A percentile compares a stretch with the other conserved stretches of the same genome.
These are phyloP conservation scores for Trametes sp. DNA, from an alignment of 1,284 basidiomycete species.

Conservation along the genomic window DNA sequence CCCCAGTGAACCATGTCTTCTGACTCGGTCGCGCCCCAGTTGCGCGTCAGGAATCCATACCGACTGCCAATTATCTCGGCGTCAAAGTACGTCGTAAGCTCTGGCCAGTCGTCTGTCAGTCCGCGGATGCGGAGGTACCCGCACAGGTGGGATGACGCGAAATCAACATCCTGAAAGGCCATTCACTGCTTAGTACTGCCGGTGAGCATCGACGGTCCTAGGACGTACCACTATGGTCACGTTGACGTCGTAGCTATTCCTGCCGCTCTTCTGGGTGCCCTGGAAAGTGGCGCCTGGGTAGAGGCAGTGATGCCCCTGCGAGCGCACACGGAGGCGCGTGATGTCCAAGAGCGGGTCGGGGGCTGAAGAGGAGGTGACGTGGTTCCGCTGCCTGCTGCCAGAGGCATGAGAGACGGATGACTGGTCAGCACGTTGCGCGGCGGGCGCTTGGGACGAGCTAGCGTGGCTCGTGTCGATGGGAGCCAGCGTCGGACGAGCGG, in stretches of 20 bases:
- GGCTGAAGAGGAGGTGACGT: conserved; percentile 29
- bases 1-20: conserved; percentile 93
- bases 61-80: conserved; percentile 91
- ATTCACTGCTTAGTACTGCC: conserved; percentile 39
- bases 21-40: conserved; percentile 86
- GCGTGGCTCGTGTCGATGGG: conserved; percentile 32
- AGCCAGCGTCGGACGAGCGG: conserved; percentile 29
- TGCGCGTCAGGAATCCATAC: conserved; percentile 87
- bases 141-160: conserved; percentile 72
- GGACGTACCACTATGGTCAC: conserved; percentile 58
- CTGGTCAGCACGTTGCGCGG: conserved; percentile 23
- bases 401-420: conserved; percentile 27
- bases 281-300: conserved; percentile 61
- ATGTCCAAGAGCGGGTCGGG: conserved; percentile 75
- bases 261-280: conserved; percentile 61
- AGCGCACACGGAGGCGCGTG: conserved; percentile 74
- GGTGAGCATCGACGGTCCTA: conserved; percentile 46
- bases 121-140: conserved; percentile 91
- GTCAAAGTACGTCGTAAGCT: conserved; percentile 93
- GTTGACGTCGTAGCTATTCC: conserved; percentile 64
- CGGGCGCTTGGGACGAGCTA: conserved; percentile 24
- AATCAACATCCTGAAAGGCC: conserved; percentile 76
- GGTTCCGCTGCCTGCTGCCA: conserved; percentile 31
- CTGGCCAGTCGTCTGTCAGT: conserved; percentile 84
- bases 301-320: conserved; percentile 71